Evolutionary conservation across 2,329 filamentous ascomycete species (phyloP).

Genomic region (Pyricularia grisea): DNA sequence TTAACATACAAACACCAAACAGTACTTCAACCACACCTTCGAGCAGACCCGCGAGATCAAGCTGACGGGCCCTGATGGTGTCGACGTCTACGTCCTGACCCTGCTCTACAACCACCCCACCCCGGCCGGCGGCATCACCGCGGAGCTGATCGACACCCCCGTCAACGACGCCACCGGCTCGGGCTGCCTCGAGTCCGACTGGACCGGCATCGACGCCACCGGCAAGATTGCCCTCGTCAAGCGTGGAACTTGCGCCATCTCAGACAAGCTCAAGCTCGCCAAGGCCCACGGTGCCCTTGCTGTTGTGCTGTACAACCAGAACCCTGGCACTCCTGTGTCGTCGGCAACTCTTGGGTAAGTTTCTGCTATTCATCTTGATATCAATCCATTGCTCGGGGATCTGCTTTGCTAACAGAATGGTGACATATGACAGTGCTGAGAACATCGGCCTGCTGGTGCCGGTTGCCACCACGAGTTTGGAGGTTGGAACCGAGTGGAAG

Average conservation of each 20-base stretch:
- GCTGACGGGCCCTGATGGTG: slow-evolving; percentile 33
- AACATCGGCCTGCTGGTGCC: slow-evolving; percentile 15
- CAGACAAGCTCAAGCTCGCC: slow-evolving; percentile 33
- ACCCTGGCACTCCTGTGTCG: slow-evolving; percentile 24
- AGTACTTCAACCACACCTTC: slow-evolving; percentile 34
- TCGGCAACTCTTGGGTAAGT: slow-evolving; percentile 37
- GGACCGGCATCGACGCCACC: slow-evolving; percentile 31
- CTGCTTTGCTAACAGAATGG: background rate
- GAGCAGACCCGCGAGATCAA: slow-evolving; percentile 30
- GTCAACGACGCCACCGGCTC: slow-evolving; percentile 24
- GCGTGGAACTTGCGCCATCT: slow-evolving; percentile 31
- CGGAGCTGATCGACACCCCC: slow-evolving; percentile 25
- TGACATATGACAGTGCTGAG: slow-evolving; percentile 15
- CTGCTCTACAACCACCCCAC: slow-evolving; percentile 39
- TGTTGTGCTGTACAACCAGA: slow-evolving; percentile 54
- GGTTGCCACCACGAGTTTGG: slow-evolving; percentile 17
- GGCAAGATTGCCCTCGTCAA: slow-evolving; percentile 35
- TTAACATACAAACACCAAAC: background rate
- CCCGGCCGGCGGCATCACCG: slow-evolving; percentile 22
- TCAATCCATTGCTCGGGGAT: background rate
- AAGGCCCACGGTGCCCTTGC: slow-evolving; percentile 30
- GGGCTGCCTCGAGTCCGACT: slow-evolving; percentile 32
- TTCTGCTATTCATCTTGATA: background rate
- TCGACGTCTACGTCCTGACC: slow-evolving; percentile 30
- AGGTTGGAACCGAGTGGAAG: slow-evolving; percentile 17